Conservation (phyloP, 768 basidiomycete genomes). For the Bullera alba region DNA sequence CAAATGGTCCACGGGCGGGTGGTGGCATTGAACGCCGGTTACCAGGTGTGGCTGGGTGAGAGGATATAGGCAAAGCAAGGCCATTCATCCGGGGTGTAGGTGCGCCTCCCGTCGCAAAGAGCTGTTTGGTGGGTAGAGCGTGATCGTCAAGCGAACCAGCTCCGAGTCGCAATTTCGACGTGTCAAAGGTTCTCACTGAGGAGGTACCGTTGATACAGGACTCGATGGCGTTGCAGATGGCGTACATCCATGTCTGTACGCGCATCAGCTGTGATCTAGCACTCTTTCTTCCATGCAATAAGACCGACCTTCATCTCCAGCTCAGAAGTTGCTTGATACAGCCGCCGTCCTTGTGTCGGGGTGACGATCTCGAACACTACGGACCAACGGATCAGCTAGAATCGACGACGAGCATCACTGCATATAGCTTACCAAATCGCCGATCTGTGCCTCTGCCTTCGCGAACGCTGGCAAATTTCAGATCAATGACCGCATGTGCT, state of each 20-base stretch:
- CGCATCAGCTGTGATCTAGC: slow-evolving; percentile 6
- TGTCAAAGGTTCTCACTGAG: slow-evolving; percentile 38
- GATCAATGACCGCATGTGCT: slow-evolving; percentile 40
- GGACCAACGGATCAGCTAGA: neutral
- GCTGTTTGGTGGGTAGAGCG: neutral
- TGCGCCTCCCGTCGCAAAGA: neutral
- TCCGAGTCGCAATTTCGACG: slow-evolving; percentile 29
- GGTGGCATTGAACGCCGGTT: slow-evolving; percentile 20
- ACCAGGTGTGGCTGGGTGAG: slow-evolving; percentile 3
- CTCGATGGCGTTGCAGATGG: slow-evolving; percentile 45
- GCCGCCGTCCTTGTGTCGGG: slow-evolving; percentile 35
- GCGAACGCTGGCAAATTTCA: slow-evolving; percentile 43
- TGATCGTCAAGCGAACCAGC: slow-evolving; percentile 21
- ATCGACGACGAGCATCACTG: too few species aligned
- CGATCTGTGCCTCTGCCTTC: slow-evolving; percentile 44
- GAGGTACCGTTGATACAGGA: slow-evolving; percentile 44
- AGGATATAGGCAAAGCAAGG: slow-evolving; percentile 11
- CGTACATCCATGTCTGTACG: slow-evolving; percentile 43
- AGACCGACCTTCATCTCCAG: slow-evolving; percentile 40
- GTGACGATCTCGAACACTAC: slow-evolving; percentile 45
- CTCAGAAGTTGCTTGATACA: slow-evolving; percentile 44
- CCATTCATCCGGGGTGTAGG: slow-evolving; percentile 9
- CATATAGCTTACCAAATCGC: slow-evolving; percentile 32
- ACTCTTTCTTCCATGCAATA: too few species aligned
- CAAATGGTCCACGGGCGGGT: slow-evolving; percentile 6